A percentile compares a stretch with the other conserved stretches of the same genome.
Conservation (phyloP, 441 rosid species). For the Erodium texanum region DNA sequence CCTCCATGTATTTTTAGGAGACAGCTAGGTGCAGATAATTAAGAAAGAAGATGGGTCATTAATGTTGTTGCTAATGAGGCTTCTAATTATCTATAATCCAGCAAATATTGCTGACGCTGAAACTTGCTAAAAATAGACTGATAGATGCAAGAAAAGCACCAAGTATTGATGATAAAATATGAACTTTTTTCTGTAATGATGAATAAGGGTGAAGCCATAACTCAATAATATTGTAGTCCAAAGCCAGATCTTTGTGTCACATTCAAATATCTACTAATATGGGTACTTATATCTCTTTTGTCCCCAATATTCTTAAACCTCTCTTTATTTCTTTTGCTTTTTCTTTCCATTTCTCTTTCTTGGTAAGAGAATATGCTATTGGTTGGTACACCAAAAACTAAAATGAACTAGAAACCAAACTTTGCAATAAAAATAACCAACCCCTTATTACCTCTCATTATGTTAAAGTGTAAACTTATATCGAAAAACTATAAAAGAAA, state of each 20-base stretch:
- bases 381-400: not conserved
- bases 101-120: too few relatives aligned
- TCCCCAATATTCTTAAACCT: not conserved
- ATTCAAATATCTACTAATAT: not conserved
- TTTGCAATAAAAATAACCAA: not conserved
- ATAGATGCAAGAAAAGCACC: too few relatives aligned
- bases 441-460: too few relatives aligned
- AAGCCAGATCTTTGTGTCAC: not conserved
- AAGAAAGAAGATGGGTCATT: too few relatives aligned
- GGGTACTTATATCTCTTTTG: not conserved
- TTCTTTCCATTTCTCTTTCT: not conserved
- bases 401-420: not conserved
- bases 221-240: not conserved
- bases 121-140: too few relatives aligned
- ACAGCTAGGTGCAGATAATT: too few relatives aligned
- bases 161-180: not conserved
- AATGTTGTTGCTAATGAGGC: too few relatives aligned
- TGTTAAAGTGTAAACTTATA: too few relatives aligned
- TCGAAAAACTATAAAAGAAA: too few relatives aligned
- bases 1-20: too few relatives aligned
- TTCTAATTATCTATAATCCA: too few relatives aligned
- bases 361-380: not conserved
- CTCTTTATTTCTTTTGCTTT: not conserved
- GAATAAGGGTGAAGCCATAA: not conserved
- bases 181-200: too few relatives aligned